Evolutionary conservation across 1,284 basidiomycete species (phyloP).

Genomic region (Cryptococcus sp.): DNA sequence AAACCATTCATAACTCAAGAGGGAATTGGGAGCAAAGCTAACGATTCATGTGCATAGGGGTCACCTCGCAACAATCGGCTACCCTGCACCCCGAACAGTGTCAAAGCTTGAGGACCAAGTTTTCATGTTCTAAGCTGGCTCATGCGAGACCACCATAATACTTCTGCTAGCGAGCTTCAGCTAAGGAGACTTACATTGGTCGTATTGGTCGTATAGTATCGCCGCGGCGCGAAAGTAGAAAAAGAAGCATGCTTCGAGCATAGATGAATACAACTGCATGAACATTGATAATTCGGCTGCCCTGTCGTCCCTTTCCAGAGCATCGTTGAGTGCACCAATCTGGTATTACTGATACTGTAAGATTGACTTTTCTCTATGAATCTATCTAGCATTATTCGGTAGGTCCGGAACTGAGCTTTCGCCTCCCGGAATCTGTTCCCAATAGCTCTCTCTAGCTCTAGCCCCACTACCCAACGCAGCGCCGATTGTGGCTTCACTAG

Average conservation of each 20-base stretch:
- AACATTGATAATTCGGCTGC: no score
- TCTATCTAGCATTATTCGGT: no score
- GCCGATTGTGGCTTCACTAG: conserved; percentile 1
- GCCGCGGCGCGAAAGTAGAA: no score
- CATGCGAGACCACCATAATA: background rate
- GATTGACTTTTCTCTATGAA: no score
- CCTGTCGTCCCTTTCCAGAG: background rate
- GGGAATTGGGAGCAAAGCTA: conserved; percentile 4
- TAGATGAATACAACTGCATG: no score
- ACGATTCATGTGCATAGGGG: conserved; percentile 60
- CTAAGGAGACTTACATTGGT: background rate
- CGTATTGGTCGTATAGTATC: background rate
- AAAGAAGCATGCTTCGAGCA: no score
- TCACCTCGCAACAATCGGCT: conserved; percentile 82
- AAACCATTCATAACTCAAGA: background rate
- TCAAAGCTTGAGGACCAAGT: conserved; percentile 92
- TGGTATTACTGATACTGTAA: no score
- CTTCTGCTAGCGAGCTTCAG: no score
- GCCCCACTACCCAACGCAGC: conserved; percentile 2
- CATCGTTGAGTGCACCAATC: no score
- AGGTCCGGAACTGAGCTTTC: no score
- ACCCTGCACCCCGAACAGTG: conserved; percentile 82
- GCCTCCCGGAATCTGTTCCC: no score
- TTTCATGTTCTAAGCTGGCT: conserved; percentile 49
- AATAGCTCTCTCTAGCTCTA: no score